Evolutionary conservation across 192 early-diverging fungal species (phyloP).

Genomic region (Umbelopsis vinacea): DNA sequence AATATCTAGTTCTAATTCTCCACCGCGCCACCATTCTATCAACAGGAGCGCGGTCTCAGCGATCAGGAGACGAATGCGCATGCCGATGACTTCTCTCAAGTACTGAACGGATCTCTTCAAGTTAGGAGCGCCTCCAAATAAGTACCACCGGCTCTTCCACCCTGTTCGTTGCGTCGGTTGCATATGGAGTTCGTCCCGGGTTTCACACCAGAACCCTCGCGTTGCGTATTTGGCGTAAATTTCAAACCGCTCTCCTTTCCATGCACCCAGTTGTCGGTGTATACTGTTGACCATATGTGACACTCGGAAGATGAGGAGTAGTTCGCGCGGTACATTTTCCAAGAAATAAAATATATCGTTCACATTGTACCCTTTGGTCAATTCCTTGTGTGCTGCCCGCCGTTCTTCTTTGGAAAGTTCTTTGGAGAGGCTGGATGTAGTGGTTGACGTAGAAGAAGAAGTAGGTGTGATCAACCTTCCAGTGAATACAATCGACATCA

Average conservation of each 20-base stretch:
- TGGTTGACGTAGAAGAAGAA: neutral
- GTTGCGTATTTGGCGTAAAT: slow-evolving; percentile 51
- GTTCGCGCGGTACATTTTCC: slow-evolving; percentile 55
- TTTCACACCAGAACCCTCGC: slow-evolving; percentile 54
- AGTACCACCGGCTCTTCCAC: slow-evolving; percentile 46
- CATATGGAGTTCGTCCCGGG: slow-evolving; percentile 39
- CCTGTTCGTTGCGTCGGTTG: slow-evolving; percentile 32
- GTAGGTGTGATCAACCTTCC: slow-evolving; percentile 33
- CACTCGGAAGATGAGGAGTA: slow-evolving; percentile 57
- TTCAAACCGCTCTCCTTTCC: slow-evolving; percentile 51
- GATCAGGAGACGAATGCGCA: slow-evolving; percentile 41
- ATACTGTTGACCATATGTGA: slow-evolving; percentile 55
- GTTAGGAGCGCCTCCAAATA: slow-evolving; percentile 47
- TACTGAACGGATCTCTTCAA: slow-evolving; percentile 38
- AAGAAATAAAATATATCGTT: slow-evolving; percentile 56
- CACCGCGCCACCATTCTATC: slow-evolving; percentile 47
- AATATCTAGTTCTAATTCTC: slow-evolving; percentile 5
- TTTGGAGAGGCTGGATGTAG: slow-evolving; percentile 14
- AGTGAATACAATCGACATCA: slow-evolving; percentile 55
- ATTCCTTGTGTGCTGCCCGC: slow-evolving; percentile 31
- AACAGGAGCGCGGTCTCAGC: slow-evolving; percentile 36
- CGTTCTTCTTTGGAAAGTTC: slow-evolving; percentile 44
- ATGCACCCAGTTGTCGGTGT: slow-evolving; percentile 53
- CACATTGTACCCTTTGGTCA: slow-evolving; percentile 45
- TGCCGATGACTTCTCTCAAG: slow-evolving; percentile 38